Percentiles rank a stretch among this genome's conserved stretches.
These are phyloP conservation scores for Globisporangium splendens DNA, from an alignment of 352 stramenopile genomes.

Conservation along the genomic window DNA sequence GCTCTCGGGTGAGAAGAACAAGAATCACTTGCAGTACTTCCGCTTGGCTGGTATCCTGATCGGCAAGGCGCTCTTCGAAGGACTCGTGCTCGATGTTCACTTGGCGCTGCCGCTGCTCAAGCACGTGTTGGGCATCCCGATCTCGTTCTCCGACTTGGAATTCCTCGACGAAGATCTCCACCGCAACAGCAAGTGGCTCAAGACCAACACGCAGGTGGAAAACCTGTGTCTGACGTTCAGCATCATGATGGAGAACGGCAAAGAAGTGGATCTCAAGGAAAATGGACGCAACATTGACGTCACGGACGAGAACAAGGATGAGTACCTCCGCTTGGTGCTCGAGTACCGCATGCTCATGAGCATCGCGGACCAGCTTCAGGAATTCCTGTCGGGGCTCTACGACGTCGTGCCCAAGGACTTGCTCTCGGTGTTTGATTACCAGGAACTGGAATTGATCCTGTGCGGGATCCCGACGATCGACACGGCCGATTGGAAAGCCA, in stretches of 20 bases:
- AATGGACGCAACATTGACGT: conserved; percentile 90
- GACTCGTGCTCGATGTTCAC: conserved; percentile 56
- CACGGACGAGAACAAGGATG: conserved; percentile 94
- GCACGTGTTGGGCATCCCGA: conserved; percentile 64
- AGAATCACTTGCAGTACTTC: conserved; percentile 51
- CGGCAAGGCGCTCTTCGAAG: conserved; percentile 63
- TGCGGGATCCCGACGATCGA: conserved; percentile 73
- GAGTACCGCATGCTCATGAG: conserved; percentile 77
- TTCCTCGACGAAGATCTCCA: conserved; percentile 72
- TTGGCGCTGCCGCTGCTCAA: conserved; percentile 68
- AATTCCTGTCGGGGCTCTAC: conserved; percentile 68
- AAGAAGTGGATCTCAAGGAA: conserved; percentile 89
- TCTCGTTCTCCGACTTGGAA: conserved; percentile 75
- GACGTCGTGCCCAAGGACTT: conserved; percentile 66
- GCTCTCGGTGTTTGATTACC: conserved; percentile 75
- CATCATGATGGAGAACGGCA: conserved; percentile 50
- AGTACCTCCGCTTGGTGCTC: conserved; percentile 82
- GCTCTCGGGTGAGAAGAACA: conserved; percentile 39
- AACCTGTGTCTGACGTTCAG: conserved; percentile 68
- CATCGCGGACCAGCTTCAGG: conserved; percentile 58
- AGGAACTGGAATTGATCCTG: conserved; percentile 75
- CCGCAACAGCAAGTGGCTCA: conserved; percentile 63
- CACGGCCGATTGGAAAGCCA: conserved; percentile 52
- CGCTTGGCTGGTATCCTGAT: conserved; percentile 58
- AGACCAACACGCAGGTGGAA: conserved; percentile 52